These are phyloP conservation scores for Spiraea crenata DNA, from an alignment of 331 rosid genomes.

Conservation along the genomic window DNA sequence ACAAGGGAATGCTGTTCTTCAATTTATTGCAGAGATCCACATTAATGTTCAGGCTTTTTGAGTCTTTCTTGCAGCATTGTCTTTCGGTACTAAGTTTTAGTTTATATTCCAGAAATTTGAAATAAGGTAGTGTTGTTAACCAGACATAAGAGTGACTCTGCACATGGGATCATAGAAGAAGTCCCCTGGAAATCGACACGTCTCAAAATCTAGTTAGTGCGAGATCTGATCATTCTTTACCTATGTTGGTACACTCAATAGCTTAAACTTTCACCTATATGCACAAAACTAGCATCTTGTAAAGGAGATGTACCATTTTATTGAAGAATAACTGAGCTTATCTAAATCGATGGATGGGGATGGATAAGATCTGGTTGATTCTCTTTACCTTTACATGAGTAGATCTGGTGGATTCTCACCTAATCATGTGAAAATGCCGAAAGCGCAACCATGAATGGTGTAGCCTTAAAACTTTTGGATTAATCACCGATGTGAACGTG, in stretches of 20 bases:
- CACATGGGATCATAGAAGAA: too few relatives aligned
- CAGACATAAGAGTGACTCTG: too few relatives aligned
- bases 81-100: not conserved
- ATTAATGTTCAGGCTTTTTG: not conserved
- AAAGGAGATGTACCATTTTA: not conserved
- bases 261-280: not conserved
- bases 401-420: constrained; percentile 11
- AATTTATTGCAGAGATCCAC: not conserved
- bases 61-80: not conserved
- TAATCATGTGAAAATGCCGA: constrained; percentile 31
- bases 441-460: constrained; percentile 23
- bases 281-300: not conserved
- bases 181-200: not conserved
- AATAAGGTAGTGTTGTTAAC: too few relatives aligned
- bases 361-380: constrained; percentile 8
- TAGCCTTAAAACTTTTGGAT: constrained; percentile 27
- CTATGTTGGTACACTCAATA: not conserved
- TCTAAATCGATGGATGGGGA: constrained; percentile 11
- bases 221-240: not conserved
- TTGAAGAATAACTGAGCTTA: not conserved
- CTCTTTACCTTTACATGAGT: not conserved
- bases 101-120: not conserved
- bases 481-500: constrained; percentile 45
- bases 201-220: too few relatives aligned
- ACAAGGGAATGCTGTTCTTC: not conserved